Evolutionary conservation across 148 eudicot genomes (phyloP), one percentile per base, ranked within the genome.

Genomic region (Hydrangea macrophylla): DNA sequence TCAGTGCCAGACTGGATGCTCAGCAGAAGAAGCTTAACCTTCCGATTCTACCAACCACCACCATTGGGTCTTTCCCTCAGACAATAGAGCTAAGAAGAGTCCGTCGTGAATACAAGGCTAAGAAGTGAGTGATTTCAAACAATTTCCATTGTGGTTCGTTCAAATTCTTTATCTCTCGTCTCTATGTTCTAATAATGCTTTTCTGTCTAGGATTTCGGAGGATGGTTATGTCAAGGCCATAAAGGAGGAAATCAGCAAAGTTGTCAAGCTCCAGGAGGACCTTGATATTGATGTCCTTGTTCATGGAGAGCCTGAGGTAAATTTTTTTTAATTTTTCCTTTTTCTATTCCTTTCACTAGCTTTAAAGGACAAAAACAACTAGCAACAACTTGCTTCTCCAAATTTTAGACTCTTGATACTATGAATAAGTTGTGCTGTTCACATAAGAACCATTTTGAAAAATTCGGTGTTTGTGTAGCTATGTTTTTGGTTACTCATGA

Each of bases 21-120:
- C 98, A 92, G 70, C 96, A 92, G 70, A 92, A 92, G 93, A 92
- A 92, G 84, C 96, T 92, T 67, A 92, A 86, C 83, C 96, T 92
- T 58, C 98, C 98, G 35, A 64, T 88, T 54, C 89, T 92, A 64
- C 98, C 98, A 48, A 92, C 98, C 65, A 92, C 98, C 73, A 92
- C 98, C 58, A 92, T 90, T 80, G 98, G 98, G 7, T 92, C 98
- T 63, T 92, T 92, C 88, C 98, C 98, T 48, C 98, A 92, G 71
- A 92, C 98, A 27, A 77, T 86, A 12, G 96, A 92, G 68, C 91
- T 92, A 51, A 85, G 98, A 65, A 92, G 83, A 84, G 96, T 89
- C 8, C 98, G 96, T 62, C 93, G 98, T 79, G 98, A 92, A 64
- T 92, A 81, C 84, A 92, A 92, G 86, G 96, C 88, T 64, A 90